phyloP scores from a whole-genome alignment of 371 early-diverging fungal species.

The Mucor sp. region DNA sequence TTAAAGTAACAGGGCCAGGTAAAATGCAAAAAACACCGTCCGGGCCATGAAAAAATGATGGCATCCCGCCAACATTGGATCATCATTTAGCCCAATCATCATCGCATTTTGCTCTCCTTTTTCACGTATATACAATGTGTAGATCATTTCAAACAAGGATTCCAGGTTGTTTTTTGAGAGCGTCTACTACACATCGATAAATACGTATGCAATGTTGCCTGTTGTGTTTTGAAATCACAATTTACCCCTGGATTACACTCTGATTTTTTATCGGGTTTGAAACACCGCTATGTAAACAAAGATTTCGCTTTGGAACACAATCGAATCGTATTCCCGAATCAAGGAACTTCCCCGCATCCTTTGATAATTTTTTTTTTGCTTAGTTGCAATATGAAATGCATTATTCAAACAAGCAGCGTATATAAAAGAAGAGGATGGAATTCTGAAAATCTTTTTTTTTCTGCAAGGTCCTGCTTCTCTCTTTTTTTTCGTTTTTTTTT shows the following conservation, averaged over 20 bases:
- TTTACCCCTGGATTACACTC: constrained; percentile 1
- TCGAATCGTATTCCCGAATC: constrained; percentile 5
- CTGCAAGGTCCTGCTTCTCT: neutral
- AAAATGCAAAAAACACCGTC: constrained; percentile 38
- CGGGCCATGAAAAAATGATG: constrained; percentile 35
- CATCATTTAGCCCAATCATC: constrained; percentile 16
- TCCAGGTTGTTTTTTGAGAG: neutral
- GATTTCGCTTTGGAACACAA: constrained; percentile 1
- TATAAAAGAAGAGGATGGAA: neutral
- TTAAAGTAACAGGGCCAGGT: constrained; percentile 36
- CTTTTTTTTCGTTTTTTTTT: neutral
- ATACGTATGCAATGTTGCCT: neutral
- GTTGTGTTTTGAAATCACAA: neutral
- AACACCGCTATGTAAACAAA: constrained; percentile 4
- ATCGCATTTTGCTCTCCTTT: neutral
- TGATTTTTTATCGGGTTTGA: neutral
- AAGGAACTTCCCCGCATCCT: constrained; percentile 13
- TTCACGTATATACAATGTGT: neutral
- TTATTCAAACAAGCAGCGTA: neutral
- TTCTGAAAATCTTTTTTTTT: neutral
- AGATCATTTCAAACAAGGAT: neutral
- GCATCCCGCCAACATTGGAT: constrained; percentile 10
- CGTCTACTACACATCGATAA: neutral
- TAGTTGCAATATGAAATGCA: neutral
- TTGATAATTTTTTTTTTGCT: neutral